These are phyloP conservation scores for Chaetomium sp. DNA, from an alignment of 2,329 filamentous ascomycete genomes.

Conservation along the genomic window DNA sequence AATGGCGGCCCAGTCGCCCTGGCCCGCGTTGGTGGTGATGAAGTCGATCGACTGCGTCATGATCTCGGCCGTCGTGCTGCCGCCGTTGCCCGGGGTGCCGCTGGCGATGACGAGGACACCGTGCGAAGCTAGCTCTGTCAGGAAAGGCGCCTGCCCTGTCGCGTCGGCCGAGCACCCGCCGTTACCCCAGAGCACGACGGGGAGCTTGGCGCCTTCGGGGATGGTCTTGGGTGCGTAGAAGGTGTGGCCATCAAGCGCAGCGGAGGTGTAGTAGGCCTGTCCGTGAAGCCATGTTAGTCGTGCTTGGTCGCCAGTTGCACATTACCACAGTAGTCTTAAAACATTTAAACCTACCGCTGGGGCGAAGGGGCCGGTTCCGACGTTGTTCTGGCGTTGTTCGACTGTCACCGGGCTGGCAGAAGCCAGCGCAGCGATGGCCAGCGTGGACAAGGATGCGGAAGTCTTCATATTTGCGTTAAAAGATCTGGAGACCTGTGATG, in stretches of 20 bases:
- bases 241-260: conserved; percentile 16
- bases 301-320: not conserved
- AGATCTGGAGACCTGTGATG: not conserved
- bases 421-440: conserved; percentile 1
- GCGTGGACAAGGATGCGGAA: not conserved
- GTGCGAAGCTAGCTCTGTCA: conserved; percentile 24
- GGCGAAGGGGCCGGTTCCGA: not conserved
- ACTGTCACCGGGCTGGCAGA: conserved; percentile 1
- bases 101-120: conserved; percentile 25
- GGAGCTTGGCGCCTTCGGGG: conserved; percentile 18
- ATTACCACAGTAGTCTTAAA: not conserved
- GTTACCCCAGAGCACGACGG: conserved; percentile 29
- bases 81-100: conserved; percentile 18
- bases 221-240: conserved; percentile 22
- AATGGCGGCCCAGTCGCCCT: conserved; percentile 19
- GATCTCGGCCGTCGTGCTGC: conserved; percentile 22
- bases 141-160: conserved; percentile 13
- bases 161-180: conserved; percentile 25
- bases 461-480: not conserved
- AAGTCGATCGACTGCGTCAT: conserved; percentile 23
- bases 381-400: not conserved
- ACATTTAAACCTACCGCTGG: not conserved
- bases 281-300: not conserved
- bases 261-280: conserved; percentile 2
- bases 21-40: conserved; percentile 17